Percentiles rank a stretch among this genome's conserved stretches.
These are phyloP conservation scores for Phytophthora citricola DNA, from an alignment of 352 stramenopile species.

Conservation along the genomic window DNA sequence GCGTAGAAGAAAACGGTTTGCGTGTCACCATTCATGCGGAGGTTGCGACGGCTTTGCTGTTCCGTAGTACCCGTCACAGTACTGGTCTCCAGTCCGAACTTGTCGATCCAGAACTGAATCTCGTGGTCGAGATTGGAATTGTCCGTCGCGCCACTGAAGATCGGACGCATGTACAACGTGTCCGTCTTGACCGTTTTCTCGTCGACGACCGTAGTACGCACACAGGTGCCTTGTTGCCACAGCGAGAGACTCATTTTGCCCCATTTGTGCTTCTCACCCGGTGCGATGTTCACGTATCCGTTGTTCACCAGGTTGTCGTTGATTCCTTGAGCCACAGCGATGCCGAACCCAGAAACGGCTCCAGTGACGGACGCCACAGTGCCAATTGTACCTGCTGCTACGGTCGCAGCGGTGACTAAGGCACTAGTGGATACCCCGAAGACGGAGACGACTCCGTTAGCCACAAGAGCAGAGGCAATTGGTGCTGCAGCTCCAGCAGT, in stretches of 20 bases:
- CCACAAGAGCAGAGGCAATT: conserved; percentile 30
- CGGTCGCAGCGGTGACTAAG: neutral
- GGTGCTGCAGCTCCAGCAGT: conserved; percentile 40
- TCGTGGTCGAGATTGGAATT: conserved; percentile 52
- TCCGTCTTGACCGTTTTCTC: conserved; percentile 44
- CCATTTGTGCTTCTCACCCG: conserved; percentile 43
- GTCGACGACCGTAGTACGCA: conserved; percentile 49
- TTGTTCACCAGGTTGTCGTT: conserved; percentile 41
- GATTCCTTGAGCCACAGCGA: conserved; percentile 43
- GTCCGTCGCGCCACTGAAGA: conserved; percentile 57
- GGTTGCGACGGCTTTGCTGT: conserved; percentile 14
- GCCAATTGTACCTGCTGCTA: conserved; percentile 19
- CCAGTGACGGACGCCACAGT: conserved; percentile 34
- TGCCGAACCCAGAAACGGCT: conserved; percentile 41
- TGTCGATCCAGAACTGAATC: conserved; percentile 62
- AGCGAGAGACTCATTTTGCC: conserved; percentile 53
- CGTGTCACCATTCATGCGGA: neutral
- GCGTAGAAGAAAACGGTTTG: conserved; percentile 28
- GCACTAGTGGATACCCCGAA: conserved; percentile 40
- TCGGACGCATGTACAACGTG: conserved; percentile 59
- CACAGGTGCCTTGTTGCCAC: conserved; percentile 55
- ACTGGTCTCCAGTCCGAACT: conserved; percentile 40
- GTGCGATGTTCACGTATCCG: conserved; percentile 40
- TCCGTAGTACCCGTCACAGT: conserved; percentile 27
- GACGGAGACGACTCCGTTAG: conserved; percentile 41